Conservation (phyloP, 805 yeast species). For the Candida parachauliodes region DNA sequence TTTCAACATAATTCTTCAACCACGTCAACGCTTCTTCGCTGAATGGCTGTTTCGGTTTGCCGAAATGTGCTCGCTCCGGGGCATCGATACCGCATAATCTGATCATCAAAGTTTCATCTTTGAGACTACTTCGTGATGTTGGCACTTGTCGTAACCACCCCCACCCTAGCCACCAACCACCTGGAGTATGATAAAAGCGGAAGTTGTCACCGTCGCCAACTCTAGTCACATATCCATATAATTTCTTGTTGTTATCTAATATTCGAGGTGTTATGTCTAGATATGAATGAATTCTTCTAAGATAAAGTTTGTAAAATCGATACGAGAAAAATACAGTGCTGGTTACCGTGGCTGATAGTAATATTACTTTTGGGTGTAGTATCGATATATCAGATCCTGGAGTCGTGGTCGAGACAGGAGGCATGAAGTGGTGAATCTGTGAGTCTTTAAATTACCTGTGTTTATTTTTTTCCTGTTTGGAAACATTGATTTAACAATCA, state of each 20-base stretch:
- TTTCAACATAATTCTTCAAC: constrained; percentile 64
- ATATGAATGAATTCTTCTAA: constrained; percentile 31
- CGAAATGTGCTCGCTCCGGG: constrained; percentile 93
- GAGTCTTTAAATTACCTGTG: too few relatives aligned
- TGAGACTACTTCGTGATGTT: constrained; percentile 39
- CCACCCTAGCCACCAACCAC: constrained; percentile 88
- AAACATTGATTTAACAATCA: too few relatives aligned
- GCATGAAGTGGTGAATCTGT: too few relatives aligned
- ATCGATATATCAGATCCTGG: constrained; percentile 18
- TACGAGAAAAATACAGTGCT: constrained; percentile 25
- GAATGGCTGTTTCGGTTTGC: constrained; percentile 85
- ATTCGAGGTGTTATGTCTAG: constrained; percentile 36
- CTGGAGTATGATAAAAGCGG: constrained; percentile 89
- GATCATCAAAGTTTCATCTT: constrained; percentile 70
- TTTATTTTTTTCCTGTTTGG: too few relatives aligned
- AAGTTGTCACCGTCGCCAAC: constrained; percentile 98
- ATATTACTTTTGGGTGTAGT: constrained; percentile 37
- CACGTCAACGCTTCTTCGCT: constrained; percentile 81
- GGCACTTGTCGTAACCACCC: constrained; percentile 82
- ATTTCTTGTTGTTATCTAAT: constrained; percentile 22
- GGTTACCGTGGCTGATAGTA: constrained; percentile 34
- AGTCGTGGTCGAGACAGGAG: constrained; percentile 1
- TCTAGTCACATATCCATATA: constrained; percentile 72
- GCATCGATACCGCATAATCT: constrained; percentile 94
- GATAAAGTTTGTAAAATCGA: constrained; percentile 29